phyloP scores from a whole-genome alignment of 176 grass and related monocot species.

The Rhipidocladum racemiflorum region DNA sequence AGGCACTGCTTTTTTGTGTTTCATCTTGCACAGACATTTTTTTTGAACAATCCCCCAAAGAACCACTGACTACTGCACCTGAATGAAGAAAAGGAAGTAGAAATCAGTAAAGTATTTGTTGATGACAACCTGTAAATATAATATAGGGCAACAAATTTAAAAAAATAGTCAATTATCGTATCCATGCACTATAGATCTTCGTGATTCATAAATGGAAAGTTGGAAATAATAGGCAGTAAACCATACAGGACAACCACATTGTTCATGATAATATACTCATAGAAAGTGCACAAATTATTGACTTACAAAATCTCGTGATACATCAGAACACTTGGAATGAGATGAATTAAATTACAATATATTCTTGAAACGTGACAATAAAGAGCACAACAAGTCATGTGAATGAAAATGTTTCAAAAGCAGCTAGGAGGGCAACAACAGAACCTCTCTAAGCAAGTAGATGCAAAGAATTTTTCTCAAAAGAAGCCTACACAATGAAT shows the following conservation, averaged over 20 bases:
- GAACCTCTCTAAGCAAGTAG: neutral
- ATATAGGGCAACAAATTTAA: neutral
- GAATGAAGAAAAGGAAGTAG: constrained; percentile 14
- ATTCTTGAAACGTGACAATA: constrained; percentile 25
- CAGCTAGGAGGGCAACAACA: neutral
- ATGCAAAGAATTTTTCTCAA: constrained; percentile 2
- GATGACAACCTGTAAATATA: neutral
- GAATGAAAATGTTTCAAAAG: neutral
- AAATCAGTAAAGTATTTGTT: constrained; percentile 16
- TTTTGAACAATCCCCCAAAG: constrained; percentile 57
- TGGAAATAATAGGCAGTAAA: neutral
- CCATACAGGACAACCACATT: neutral
- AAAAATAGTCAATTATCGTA: neutral
- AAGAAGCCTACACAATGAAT: neutral
- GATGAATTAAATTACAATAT: neutral
- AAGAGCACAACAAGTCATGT: neutral
- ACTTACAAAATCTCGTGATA: neutral
- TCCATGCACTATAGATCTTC: neutral
- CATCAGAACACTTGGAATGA: neutral
- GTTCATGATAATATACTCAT: neutral
- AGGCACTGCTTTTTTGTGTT: constrained; percentile 37
- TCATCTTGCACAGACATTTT: constrained; percentile 33
- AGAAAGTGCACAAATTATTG: neutral
- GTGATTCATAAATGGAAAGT: neutral
- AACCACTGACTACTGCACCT: constrained; percentile 85